Evolutionary conservation across 192 early-diverging fungal species (phyloP).

Genomic region (Phlyctochytrium bullatum): DNA sequence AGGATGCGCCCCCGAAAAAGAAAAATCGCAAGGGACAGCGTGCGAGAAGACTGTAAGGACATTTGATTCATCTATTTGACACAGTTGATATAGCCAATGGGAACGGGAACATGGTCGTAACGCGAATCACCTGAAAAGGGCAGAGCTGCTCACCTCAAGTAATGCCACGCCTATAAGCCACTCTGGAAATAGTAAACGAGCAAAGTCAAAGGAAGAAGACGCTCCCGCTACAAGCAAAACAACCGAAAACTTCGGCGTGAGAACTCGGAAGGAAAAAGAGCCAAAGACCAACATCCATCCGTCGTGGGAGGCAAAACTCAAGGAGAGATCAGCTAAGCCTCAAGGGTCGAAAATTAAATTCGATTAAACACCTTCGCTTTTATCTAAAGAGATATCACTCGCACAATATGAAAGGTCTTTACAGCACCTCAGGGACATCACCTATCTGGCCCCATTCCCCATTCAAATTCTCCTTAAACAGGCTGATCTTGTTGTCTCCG

Average conservation of each 20-base stretch:
- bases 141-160: too few species aligned
- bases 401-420: too few species aligned
- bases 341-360: too few species aligned
- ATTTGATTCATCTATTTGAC: constrained; percentile 11
- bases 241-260: constrained; percentile 17
- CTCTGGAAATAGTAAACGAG: constrained; percentile 11
- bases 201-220: constrained; percentile 10
- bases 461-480: constrained; percentile 94
- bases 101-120: constrained; percentile 37
- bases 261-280: constrained; percentile 35
- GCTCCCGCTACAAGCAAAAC: background rate
- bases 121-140: constrained; percentile 34
- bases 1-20: constrained; percentile 1
- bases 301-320: constrained; percentile 37
- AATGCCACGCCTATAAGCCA: too few species aligned
- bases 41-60: constrained; percentile 37
- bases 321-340: too few species aligned
- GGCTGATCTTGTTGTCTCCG: constrained; percentile 93
- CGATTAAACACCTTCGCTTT: too few species aligned
- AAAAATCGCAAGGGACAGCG: constrained; percentile 48
- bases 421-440: constrained; percentile 48
- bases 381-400: too few species aligned
- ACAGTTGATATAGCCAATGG: constrained; percentile 20
- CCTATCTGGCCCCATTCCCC: constrained; percentile 89
- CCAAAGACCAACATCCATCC: constrained; percentile 30